Conservation (phyloP, 75 land plant genomes). For the Ceratopteris richardii region DNA sequence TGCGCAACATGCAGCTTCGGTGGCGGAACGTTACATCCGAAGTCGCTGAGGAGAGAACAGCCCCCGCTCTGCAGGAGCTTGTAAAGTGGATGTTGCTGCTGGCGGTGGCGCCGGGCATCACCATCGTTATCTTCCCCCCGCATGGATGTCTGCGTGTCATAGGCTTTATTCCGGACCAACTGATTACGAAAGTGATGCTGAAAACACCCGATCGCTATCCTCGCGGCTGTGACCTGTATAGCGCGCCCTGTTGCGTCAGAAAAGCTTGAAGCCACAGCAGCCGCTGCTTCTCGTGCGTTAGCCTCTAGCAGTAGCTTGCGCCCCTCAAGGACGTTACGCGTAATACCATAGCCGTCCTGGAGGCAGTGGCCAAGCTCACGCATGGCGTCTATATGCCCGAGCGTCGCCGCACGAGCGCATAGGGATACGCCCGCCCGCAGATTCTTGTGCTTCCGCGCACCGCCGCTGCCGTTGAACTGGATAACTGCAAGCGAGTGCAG, state of each 20-base stretch:
- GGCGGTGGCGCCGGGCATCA: too few relatives aligned
- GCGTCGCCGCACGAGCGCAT: constrained; percentile 26
- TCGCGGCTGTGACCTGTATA: background rate
- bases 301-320: constrained; percentile 21
- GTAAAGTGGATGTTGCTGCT: too few relatives aligned
- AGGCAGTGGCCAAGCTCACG: constrained; percentile 32
- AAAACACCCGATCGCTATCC: background rate
- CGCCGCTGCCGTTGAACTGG: constrained; percentile 36
- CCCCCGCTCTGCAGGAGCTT: constrained; percentile 11
- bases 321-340: constrained; percentile 13
- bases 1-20: constrained; percentile 69
- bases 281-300: constrained; percentile 26
- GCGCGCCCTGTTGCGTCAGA: background rate
- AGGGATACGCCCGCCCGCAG: constrained; percentile 25
- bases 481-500: constrained; percentile 30
- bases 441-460: constrained; percentile 27
- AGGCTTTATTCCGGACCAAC: too few relatives aligned
- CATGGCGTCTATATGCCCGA: constrained; percentile 29
- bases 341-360: constrained; percentile 28
- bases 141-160: too few relatives aligned
- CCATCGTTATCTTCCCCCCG: too few relatives aligned
- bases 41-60: constrained; percentile 62
- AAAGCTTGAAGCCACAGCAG: constrained; percentile 9
- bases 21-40: constrained; percentile 68
- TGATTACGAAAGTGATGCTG: background rate